A percentile compares a stretch with the other conserved stretches of the same genome.
phyloP scores from a whole-genome alignment of 2,329 filamentous ascomycete species.

The Monilinia fructigena region DNA sequence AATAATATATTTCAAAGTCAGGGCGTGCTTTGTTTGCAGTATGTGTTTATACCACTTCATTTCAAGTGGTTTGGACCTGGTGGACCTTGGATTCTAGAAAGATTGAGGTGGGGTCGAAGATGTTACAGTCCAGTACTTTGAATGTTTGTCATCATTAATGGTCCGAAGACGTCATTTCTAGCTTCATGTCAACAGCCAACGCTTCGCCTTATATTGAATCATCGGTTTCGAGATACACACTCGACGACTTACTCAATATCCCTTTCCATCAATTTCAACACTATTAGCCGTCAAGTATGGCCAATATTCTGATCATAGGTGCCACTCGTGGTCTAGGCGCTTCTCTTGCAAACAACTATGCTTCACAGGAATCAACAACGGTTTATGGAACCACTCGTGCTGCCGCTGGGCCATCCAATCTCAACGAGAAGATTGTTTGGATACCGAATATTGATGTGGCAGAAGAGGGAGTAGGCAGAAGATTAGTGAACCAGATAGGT shows the following conservation, averaged over 20 bases:
- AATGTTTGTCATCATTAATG: slow-evolving; percentile 1
- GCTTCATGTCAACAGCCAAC: not conserved
- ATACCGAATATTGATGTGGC: slow-evolving; percentile 58
- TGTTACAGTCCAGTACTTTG: not conserved
- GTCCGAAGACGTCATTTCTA: slow-evolving; percentile 8
- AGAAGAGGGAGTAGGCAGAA: slow-evolving; percentile 48
- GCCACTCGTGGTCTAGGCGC: slow-evolving; percentile 68
- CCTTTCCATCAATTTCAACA: not conserved
- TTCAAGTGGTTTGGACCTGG: no score
- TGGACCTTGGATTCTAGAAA: no score
- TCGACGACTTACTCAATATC: not conserved
- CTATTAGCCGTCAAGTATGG: not conserved
- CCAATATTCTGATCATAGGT: slow-evolving; percentile 59
- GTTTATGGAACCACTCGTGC: slow-evolving; percentile 62
- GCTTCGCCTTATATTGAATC: not conserved
- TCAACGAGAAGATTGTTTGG: slow-evolving; percentile 50
- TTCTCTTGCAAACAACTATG: slow-evolving; percentile 59
- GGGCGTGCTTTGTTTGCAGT: no score
- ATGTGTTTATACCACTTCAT: no score
- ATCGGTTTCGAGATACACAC: not conserved
- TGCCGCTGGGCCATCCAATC: slow-evolving; percentile 45
- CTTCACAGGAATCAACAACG: slow-evolving; percentile 45
- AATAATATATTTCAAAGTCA: no score
- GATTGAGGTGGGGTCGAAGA: not conserved
- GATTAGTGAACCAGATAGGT: slow-evolving; percentile 48